Base-by-base conservation (phyloP, 108 stramenopile species). In the Cyclostephanos invisitatus region DNA sequence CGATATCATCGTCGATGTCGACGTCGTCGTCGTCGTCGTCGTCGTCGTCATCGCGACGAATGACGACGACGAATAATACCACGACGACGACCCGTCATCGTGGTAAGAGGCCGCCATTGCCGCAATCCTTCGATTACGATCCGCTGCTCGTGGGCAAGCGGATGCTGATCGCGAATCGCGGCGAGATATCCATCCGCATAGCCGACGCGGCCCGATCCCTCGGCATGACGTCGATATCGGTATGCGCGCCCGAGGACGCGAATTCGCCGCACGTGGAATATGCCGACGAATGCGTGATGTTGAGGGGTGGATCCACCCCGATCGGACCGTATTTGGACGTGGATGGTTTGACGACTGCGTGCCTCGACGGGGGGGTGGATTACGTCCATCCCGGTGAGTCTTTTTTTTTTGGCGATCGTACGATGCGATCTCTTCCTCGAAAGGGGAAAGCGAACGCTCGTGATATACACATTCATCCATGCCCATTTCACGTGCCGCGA, bases 161-260 rank as follows among this genome's bases (percentile, higher is more conserved):
- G 67, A 65, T 97, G 49, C 72, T 98, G 64, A 94, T 96, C 21
- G 95, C 96, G 56, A 98, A 98, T 83, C 90, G 98, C 9, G 98
- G 97, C 10, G 98, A 98, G 80, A 97, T 98, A 42, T 90, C 96
- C 17, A 81, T 91, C 27, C 91, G 98, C 10, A 94, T 98, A 35
- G 70, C 82, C 46, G 84, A 96, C n/a, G 97, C 97, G 0, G 92
- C 85, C 28, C 80, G 80, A 22, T 88, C 95, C 61, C 64, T 91
- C 28, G 85, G 83, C 14, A 72, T 85, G 14, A 63, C 84, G 24
- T 95, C 96, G 7, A 87, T 97, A 15, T 94, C 92, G 14, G 80
- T 98, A 25, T 97, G 93, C 74, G 85, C 91, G 2, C 66, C 81
- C 3, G 90, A 94, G 47, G 97, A 98, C 75, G 83, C 86, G 2